Evolutionary conservation across 2,329 filamentous ascomycete genomes (phyloP), one percentile per base, ranked within the genome.

Genomic region (Myriosclerotinia scirpicola): DNA sequence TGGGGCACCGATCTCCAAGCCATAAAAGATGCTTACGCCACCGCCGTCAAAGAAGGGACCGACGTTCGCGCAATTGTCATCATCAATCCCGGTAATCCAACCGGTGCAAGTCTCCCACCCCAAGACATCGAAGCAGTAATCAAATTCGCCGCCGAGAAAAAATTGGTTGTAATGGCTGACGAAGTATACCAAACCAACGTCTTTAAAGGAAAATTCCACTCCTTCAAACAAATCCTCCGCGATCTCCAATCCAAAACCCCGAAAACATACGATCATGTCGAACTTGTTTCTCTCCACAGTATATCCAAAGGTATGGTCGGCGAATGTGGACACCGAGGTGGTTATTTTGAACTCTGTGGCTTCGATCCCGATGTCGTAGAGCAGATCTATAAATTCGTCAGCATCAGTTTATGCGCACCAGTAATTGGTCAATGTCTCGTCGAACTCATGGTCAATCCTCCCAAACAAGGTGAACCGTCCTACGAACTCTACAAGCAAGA

Each of bases 121-220:
- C 84, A 87, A 26, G 92, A 97, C 75, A 88, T 99, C 78, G 87
- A 89, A 75, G 84, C 85, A 62, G 91, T 98, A n/a, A 85, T 98
- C 72, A 87, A 95, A 71, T 90, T 97, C 70, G 94, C 95, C 50
- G 89, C 88, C 38, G 84, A 93, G 78, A 87, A 97, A 83, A 87
- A 89, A 73, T 85, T 99, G 36, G 93, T 98, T 66, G 83, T 98
- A 71, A 86, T 99, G 75, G 95, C 95, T 63, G 95, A 99, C 76
- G 95, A 99, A 80, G 95, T 99, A 48, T 99, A 99, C 86, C 95
- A 99, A 81, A 98, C 95, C 76, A 99, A 99, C 79, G 91, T 99
- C 74, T 99, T 99, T 81, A 82, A 90, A 69, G 95, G 95, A 78
- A 85, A 94, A 78, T 99, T 99, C 83, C 87, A 91, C 81, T 96